Percentiles rank a stretch among this genome's conserved stretches.
Conservation (phyloP, 768 basidiomycete genomes). For the Mycena sanguinolenta region DNA sequence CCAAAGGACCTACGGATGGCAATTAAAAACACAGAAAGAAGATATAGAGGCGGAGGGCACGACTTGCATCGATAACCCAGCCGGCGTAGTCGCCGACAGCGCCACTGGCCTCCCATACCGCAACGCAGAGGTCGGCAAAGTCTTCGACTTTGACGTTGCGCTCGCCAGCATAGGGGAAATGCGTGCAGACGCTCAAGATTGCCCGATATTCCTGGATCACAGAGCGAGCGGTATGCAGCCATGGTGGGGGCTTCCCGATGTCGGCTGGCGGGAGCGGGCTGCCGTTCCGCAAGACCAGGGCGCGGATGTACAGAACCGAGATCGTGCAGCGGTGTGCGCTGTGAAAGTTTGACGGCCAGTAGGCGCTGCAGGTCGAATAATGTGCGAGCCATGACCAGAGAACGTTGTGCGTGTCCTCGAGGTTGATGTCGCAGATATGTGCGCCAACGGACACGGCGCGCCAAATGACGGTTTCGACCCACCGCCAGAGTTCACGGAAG, state of each 20-base stretch:
- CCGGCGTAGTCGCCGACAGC: conserved; percentile 70
- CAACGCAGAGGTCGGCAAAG: conserved; percentile 85
- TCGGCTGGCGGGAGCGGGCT: conserved; percentile 36
- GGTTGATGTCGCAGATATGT: conserved; percentile 54
- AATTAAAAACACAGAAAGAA: background rate
- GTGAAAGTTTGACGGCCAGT: conserved; percentile 87
- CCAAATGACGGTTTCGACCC: conserved; percentile 86
- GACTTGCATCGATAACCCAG: conserved; percentile 87
- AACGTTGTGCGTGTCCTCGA: conserved; percentile 51
- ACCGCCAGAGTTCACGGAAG: conserved; percentile 89
- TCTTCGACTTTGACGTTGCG: conserved; percentile 84
- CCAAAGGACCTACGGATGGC: conserved; percentile 79
- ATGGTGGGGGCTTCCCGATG: conserved; percentile 57
- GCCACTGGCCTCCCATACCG: conserved; percentile 84
- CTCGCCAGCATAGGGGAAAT: conserved; percentile 87
- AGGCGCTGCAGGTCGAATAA: conserved; percentile 70
- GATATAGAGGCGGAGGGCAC: background rate
- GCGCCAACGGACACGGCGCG: conserved; percentile 80
- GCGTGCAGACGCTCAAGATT: conserved; percentile 75
- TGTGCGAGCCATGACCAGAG: conserved; percentile 76
- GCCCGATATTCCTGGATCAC: conserved; percentile 80
- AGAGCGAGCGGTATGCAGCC: conserved; percentile 75
- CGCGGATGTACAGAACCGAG: conserved; percentile 78
- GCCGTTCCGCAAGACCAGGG: conserved; percentile 69
- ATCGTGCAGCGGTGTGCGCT: conserved; percentile 81